Evolutionary conservation across 2,329 filamentous ascomycete species (phyloP).

Genomic region (Penicillium sp.): DNA sequence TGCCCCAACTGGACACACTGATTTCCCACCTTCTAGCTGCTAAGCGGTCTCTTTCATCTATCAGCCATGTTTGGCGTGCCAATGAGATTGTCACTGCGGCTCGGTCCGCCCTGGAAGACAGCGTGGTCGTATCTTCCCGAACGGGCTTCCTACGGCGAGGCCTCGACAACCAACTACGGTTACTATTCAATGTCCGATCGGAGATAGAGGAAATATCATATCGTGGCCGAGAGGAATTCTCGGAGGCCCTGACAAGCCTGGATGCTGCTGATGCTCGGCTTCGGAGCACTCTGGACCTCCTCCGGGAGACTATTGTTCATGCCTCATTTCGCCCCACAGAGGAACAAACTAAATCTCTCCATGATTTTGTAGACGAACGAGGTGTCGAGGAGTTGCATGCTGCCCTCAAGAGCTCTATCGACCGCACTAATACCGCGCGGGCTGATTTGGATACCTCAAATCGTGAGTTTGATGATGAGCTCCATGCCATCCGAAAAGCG

Average conservation of each 20-base stretch:
- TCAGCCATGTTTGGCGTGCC: constrained; percentile 78
- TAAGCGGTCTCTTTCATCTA: constrained; percentile 83
- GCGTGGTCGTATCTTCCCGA: constrained; percentile 69
- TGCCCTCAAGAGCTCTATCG: constrained; percentile 60
- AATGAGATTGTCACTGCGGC: constrained; percentile 81
- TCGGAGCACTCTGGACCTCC: constrained; percentile 54
- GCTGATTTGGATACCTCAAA: constrained; percentile 55
- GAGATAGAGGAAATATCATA: constrained; percentile 46
- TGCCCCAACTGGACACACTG: constrained; percentile 66
- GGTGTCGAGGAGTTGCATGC: constrained; percentile 60
- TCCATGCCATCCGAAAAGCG: constrained; percentile 64
- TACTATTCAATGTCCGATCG: constrained; percentile 45
- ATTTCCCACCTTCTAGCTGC: constrained; percentile 82
- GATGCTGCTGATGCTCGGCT: constrained; percentile 61
- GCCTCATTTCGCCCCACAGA: constrained; percentile 53
- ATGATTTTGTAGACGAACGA: constrained; percentile 67
- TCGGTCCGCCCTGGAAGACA: constrained; percentile 74
- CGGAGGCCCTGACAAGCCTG: constrained; percentile 54
- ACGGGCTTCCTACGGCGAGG: constrained; percentile 66
- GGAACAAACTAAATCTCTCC: constrained; percentile 56
- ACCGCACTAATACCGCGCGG: constrained; percentile 62
- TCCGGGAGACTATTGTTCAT: constrained; percentile 61
- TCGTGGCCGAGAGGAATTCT: constrained; percentile 45
- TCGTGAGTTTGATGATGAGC: constrained; percentile 70
- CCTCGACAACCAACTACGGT: constrained; percentile 52